A percentile compares a stretch with the other conserved stretches of the same genome.
These are phyloP conservation scores for Verticillium alfalfae DNA, from an alignment of 2,329 filamentous ascomycete species.

Conservation along the genomic window DNA sequence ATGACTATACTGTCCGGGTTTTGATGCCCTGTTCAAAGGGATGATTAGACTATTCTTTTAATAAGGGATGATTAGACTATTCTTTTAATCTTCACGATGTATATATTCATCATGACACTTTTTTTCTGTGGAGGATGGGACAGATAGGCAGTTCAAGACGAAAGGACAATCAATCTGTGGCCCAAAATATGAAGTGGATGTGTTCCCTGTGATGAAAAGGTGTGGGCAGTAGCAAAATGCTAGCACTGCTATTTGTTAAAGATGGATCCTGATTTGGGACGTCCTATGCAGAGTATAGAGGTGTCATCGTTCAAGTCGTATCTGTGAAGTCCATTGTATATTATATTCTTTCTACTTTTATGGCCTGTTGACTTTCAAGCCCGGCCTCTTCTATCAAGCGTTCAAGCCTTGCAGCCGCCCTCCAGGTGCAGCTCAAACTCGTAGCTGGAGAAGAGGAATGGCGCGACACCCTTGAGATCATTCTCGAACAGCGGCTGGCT, in stretches of 20 bases:
- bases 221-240: neutral
- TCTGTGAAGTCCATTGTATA: too few relatives aligned
- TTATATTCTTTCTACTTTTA: too few relatives aligned
- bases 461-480: constrained; percentile 17
- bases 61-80: neutral
- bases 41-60: constrained; percentile 1
- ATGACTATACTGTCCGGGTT: neutral
- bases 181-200: neutral
- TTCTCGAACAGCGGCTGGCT: constrained; percentile 17
- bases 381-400: neutral
- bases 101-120: neutral
- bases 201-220: neutral
- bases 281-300: too few relatives aligned
- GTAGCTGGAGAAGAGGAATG: constrained; percentile 17
- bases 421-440: constrained; percentile 14
- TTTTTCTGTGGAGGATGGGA: neutral
- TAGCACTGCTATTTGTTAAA: too few relatives aligned
- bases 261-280: too few relatives aligned
- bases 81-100: constrained; percentile 2
- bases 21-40: neutral
- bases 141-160: neutral
- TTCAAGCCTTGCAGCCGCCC: neutral
- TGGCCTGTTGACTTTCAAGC: too few relatives aligned
- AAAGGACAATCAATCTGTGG: neutral
- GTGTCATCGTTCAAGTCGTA: too few relatives aligned